These are phyloP conservation scores for Colletotrichum musicola DNA, from an alignment of 2,329 filamentous ascomycete species.

Conservation along the genomic window DNA sequence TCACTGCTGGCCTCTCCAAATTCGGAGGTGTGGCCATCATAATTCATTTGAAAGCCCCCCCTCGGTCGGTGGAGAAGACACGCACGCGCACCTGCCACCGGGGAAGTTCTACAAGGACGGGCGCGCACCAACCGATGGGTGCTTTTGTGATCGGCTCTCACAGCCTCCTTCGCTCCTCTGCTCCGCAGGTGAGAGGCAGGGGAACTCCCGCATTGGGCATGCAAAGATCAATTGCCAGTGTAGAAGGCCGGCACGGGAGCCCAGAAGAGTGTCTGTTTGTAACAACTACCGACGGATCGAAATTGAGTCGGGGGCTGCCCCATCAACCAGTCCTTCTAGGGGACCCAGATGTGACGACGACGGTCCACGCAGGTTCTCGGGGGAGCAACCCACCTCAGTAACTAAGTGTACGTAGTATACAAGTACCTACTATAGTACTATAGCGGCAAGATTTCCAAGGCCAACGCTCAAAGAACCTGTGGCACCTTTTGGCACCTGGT, in stretches of 20 bases:
- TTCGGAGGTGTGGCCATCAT: background rate
- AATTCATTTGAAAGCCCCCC: too few species aligned
- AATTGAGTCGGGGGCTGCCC: constrained; percentile 19
- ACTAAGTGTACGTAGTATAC: too few species aligned
- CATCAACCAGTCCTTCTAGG: constrained; percentile 6
- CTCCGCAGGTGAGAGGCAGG: constrained; percentile 30
- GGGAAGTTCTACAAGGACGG: background rate
- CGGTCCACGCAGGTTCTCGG: background rate
- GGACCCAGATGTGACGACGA: constrained; percentile 32
- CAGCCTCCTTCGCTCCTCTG: constrained; percentile 29
- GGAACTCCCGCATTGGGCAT: constrained; percentile 10
- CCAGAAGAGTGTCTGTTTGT: constrained; percentile 31
- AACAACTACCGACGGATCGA: constrained; percentile 35
- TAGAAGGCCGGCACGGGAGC: constrained; percentile 6
- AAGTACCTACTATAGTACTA: too few species aligned
- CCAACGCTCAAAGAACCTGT: too few species aligned
- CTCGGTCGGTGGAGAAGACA: too few species aligned
- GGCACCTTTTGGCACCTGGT: too few species aligned
- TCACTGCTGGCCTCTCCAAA: background rate
- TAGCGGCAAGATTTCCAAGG: too few species aligned
- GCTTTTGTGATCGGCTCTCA: constrained; percentile 31
- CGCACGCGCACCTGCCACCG: too few species aligned
- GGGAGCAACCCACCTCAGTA: too few species aligned
- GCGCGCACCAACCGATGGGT: constrained; percentile 1
- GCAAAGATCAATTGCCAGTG: background rate